A percentile compares a stretch with the other conserved stretches of the same genome.
Conservation (phyloP, 129 eudicot genomes). For the Flaveria bidentis region DNA sequence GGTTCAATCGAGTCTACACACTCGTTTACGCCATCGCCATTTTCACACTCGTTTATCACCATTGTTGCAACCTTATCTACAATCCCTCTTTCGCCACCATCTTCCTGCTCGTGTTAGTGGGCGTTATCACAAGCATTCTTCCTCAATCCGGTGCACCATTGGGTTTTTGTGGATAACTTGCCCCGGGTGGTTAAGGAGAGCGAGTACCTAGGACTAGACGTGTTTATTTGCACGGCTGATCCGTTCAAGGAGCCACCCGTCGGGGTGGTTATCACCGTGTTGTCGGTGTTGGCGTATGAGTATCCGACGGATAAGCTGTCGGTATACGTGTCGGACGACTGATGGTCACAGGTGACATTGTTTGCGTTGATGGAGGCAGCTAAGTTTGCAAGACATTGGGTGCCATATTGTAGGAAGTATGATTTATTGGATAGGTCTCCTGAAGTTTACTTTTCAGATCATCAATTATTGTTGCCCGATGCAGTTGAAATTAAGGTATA, state of each 20-base stretch:
- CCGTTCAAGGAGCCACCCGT: constrained; percentile 79
- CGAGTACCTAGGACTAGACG: constrained; percentile 60
- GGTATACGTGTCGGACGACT: constrained; percentile 83
- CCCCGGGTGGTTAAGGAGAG: not conserved
- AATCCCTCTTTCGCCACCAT: constrained; percentile 38
- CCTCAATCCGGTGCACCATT: constrained; percentile 51
- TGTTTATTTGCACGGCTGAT: constrained; percentile 81
- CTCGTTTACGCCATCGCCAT: constrained; percentile 49
- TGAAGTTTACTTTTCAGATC: constrained; percentile 45
- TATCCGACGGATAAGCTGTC: constrained; percentile 79
- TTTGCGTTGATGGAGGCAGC: constrained; percentile 91
- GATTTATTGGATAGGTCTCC: constrained; percentile 58
- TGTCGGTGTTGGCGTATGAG: constrained; percentile 84
- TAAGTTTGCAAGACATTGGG: constrained; percentile 63
- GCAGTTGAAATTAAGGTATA: constrained; percentile 55
- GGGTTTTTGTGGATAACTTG: constrained; percentile 54
- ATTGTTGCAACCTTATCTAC: constrained; percentile 29
- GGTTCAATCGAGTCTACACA: constrained; percentile 59
- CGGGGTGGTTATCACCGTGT: constrained; percentile 67
- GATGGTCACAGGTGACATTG: constrained; percentile 73
- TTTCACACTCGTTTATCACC: constrained; percentile 53
- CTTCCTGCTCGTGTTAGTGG: constrained; percentile 56
- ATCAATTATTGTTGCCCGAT: constrained; percentile 21
- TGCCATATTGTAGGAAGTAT: constrained; percentile 69
- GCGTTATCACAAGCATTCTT: constrained; percentile 48